phyloP scores from a whole-genome alignment of 768 basidiomycete species.

The Leccinum fibrillosum region DNA sequence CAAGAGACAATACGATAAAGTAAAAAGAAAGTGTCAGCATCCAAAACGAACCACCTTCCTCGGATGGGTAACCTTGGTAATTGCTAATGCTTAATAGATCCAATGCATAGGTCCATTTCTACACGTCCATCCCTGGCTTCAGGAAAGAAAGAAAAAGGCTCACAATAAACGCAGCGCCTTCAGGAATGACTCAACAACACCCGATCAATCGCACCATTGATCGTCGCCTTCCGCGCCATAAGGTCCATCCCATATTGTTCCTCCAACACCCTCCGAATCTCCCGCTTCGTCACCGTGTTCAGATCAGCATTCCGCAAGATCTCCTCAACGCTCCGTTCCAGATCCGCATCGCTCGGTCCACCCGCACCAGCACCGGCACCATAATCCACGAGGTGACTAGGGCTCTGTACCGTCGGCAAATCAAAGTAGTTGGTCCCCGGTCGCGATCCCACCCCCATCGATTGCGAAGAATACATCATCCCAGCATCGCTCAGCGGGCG shows the following conservation, averaged over 20 bases:
- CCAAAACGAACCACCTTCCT: slow-evolving; percentile 8
- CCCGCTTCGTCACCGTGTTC: slow-evolving; percentile 89
- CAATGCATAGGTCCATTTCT: slow-evolving; percentile 17
- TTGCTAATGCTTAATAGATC: slow-evolving; percentile 17
- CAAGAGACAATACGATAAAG: slow-evolving; percentile 7
- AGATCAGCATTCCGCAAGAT: slow-evolving; percentile 79
- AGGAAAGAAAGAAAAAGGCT: not conserved
- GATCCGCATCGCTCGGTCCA: slow-evolving; percentile 61
- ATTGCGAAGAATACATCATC: slow-evolving; percentile 58
- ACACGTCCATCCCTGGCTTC: slow-evolving; percentile 7
- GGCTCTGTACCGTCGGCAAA: slow-evolving; percentile 50
- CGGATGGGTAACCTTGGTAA: slow-evolving; percentile 5
- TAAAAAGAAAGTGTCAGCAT: slow-evolving; percentile 11
- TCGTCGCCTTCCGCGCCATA: slow-evolving; percentile 61
- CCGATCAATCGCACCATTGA: slow-evolving; percentile 78
- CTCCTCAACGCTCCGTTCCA: slow-evolving; percentile 72
- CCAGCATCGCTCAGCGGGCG: slow-evolving; percentile 32
- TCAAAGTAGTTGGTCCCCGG: slow-evolving; percentile 78
- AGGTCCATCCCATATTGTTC: slow-evolving; percentile 78
- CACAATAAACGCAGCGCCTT: not conserved
- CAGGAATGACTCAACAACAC: slow-evolving; percentile 51
- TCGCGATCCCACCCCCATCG: slow-evolving; percentile 61
- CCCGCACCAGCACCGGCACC: slow-evolving; percentile 31
- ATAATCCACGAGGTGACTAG: slow-evolving; percentile 45
- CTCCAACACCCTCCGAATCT: slow-evolving; percentile 81